Base-by-base conservation (phyloP, 441 rosid species). In the Gossypium gossypioides region DNA sequence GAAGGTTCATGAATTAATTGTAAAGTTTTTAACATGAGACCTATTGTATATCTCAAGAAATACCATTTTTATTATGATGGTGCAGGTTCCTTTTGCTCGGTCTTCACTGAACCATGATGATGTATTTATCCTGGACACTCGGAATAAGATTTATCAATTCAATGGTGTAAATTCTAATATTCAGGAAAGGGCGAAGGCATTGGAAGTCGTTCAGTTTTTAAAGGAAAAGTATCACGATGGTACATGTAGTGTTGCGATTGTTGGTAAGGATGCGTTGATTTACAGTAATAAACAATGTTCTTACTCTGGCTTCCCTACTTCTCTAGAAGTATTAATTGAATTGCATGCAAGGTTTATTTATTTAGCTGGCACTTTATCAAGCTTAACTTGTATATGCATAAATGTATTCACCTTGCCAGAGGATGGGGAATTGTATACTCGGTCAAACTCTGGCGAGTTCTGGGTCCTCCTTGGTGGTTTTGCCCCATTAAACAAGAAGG, bases 391-490 rank as follows among this genome's bases (percentile, higher is more conserved):
- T 75, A 9, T 15, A 54, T 63, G 72, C 59, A 29, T 27, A 2
- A 29, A 55, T 72, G 46, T 75, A 62, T 34, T 67, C 65, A 27
- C 62, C 58, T 5, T 81, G 74, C 73, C 82, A 95, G 98, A 93
- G 79, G 99, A 96, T 77, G 98, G 99, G 37, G 93, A 91, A 79
- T 81, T 96, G 76, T 98, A 93, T 80, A 89, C 98, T 18, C 94
- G 91, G 81, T 91, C 98, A 50, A 98, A 96, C 78, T 90, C 98
- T 0, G 99, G 99, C 52, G 99, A 89, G 76, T 96, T 96, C 77
- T 93, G 99, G 99, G 98, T 93, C 74, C 95, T 96, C 61, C 83
- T 93, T 80, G 99, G 99, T 81, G 99, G 99, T 44, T 96, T 96
- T 83, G 97, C 99, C 73, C 98, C 99, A 58, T 88, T 96, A 25